Percentiles rank a stretch among this genome's conserved stretches.
Evolutionary conservation across 2,329 filamentous ascomycete genomes (phyloP).

Genomic region (Byssothecium circinans): DNA sequence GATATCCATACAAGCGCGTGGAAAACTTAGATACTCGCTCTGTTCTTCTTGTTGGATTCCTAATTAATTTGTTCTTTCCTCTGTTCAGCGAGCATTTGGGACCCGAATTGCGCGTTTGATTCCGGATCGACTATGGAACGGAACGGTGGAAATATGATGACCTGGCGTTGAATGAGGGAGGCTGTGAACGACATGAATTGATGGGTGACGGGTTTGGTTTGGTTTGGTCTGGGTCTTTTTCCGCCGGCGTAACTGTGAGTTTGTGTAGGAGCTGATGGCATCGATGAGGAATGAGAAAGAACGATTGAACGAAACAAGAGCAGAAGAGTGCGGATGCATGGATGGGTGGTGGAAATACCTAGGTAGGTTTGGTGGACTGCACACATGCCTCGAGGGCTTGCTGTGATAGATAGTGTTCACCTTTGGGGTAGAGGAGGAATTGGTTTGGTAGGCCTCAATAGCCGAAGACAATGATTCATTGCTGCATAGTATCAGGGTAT

Average conservation of each 20-base stretch:
- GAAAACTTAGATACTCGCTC: slow-evolving; percentile 26
- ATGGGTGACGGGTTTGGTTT: too few relatives aligned
- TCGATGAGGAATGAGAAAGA: too few relatives aligned
- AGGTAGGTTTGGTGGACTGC: not conserved
- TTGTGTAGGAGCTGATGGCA: too few relatives aligned
- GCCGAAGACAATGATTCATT: not conserved
- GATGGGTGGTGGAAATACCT: not conserved
- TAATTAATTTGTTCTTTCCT: slow-evolving; percentile 15
- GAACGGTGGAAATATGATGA: not conserved
- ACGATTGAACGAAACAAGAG: too few relatives aligned
- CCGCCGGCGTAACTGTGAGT: too few relatives aligned
- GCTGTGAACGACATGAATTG: not conserved
- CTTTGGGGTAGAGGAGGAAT: slow-evolving; percentile 8
- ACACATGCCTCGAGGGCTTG: too few relatives aligned
- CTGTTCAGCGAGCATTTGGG: slow-evolving; percentile 37
- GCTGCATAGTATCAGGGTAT: not conserved
- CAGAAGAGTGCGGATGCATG: too few relatives aligned
- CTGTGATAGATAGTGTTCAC: slow-evolving; percentile 23
- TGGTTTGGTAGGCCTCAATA: not conserved
- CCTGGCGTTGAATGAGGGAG: not conserved
- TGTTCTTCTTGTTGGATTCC: slow-evolving; percentile 25
- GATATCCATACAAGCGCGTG: too few relatives aligned
- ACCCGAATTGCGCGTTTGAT: not conserved
- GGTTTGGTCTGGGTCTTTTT: too few relatives aligned
- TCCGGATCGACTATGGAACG: not conserved